Conservation (phyloP, 352 stramenopile species). For the Pythium vanterpoolii region DNA sequence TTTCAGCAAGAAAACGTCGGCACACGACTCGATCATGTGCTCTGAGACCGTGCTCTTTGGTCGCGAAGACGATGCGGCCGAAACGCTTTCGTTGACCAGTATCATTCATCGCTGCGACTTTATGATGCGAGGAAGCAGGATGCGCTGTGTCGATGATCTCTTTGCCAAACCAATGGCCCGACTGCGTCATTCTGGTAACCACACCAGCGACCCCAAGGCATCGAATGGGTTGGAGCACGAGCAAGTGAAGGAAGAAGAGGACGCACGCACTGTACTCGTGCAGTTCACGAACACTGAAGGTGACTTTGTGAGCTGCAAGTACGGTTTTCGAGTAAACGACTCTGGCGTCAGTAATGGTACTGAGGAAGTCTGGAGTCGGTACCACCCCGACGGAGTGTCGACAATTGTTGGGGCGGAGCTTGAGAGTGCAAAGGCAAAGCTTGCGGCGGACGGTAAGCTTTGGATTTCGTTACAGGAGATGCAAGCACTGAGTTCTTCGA, state of each 20-base stretch:
- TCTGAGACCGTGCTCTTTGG: conserved; percentile 62
- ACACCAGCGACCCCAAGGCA: background rate
- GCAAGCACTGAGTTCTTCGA: conserved; percentile 1
- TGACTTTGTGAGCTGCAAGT: conserved; percentile 14
- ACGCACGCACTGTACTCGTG: conserved; percentile 1
- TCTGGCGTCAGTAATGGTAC: background rate
- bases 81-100: conserved; percentile 42
- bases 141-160: conserved; percentile 55
- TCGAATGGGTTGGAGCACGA: background rate
- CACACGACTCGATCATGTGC: conserved; percentile 56
- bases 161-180: conserved; percentile 43
- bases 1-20: conserved; percentile 30
- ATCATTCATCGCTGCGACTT: conserved; percentile 75
- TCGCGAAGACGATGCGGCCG: conserved; percentile 29
- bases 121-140: conserved; percentile 70
- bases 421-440: conserved; percentile 39
- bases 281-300: conserved; percentile 23
- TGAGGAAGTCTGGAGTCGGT: conserved; percentile 44
- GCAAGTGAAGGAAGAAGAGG: background rate
- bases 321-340: conserved; percentile 11
- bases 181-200: conserved; percentile 28
- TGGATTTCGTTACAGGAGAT: conserved; percentile 56
- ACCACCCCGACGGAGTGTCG: conserved; percentile 56
- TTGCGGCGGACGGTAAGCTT: conserved; percentile 34
- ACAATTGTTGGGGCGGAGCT: conserved; percentile 43